Conservation (phyloP, 2,329 filamentous ascomycete species). For the Colletotrichum sansevieriae region DNA sequence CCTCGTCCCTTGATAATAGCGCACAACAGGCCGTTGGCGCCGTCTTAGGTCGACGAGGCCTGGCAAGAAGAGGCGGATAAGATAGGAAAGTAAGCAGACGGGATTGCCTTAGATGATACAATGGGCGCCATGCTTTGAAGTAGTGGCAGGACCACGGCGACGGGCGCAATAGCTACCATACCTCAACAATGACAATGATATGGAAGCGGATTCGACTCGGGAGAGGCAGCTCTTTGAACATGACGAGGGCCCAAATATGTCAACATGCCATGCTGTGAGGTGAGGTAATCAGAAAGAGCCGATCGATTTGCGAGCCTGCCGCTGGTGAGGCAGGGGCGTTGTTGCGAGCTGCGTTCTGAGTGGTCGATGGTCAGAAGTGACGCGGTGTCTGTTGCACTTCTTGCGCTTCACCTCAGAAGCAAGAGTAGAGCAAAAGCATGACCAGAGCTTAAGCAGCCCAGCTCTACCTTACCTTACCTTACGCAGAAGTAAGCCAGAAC, state of each 20-base stretch:
- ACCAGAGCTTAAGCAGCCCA: too few relatives aligned
- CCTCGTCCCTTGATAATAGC: constrained; percentile 27
- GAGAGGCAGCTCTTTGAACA: too few relatives aligned
- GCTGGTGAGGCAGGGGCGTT: constrained; percentile 29
- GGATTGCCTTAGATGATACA: constrained; percentile 30
- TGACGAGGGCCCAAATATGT: background rate
- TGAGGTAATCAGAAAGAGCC: constrained; percentile 19
- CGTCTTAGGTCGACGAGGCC: background rate
- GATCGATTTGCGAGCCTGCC: constrained; percentile 35
- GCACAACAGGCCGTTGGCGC: constrained; percentile 10
- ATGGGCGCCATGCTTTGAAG: background rate
- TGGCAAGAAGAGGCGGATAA: constrained; percentile 9
- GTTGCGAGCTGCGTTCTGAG: constrained; percentile 23
- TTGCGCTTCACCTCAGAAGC: constrained; percentile 4
- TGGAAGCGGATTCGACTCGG: too few relatives aligned
- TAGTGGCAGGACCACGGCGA: constrained; percentile 11
- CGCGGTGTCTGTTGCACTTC: constrained; percentile 30
- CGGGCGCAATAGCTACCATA: background rate
- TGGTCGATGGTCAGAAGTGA: constrained; percentile 8
- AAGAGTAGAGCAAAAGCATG: too few relatives aligned
- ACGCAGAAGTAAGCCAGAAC: too few relatives aligned
- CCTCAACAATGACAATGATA: too few relatives aligned
- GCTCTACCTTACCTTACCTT: too few relatives aligned
- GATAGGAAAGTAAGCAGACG: background rate
- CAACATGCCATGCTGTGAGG: constrained; percentile 1